These are phyloP conservation scores for Microcos paniculata DNA, from an alignment of 345 rosid species.

Conservation along the genomic window DNA sequence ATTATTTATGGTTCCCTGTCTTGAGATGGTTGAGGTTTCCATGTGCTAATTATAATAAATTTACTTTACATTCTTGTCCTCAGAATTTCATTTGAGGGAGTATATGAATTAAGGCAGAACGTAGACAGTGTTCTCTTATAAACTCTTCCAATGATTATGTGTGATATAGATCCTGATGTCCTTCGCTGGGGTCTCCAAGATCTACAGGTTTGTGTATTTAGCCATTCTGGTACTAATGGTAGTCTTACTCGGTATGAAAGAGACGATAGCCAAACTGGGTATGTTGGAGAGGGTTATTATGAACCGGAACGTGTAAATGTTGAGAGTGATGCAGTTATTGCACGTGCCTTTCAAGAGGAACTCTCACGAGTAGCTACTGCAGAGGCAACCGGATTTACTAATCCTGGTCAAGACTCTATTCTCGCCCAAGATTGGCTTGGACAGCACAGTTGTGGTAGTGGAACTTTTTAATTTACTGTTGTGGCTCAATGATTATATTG, in stretches of 20 bases:
- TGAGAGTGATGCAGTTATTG: conserved; percentile 79
- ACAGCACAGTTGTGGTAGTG: conserved; percentile 22
- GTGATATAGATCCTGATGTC: conserved; percentile 67
- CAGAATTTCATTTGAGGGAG: conserved; percentile 7
- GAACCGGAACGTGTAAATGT: conserved; percentile 34
- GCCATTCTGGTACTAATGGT: conserved; percentile 49
- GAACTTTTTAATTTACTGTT: conserved; percentile 6
- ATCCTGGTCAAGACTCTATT: conserved; percentile 45
- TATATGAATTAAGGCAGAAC: not conserved
- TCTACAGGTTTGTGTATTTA: conserved; percentile 55
- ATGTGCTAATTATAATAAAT: not conserved
- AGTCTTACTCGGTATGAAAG: conserved; percentile 52
- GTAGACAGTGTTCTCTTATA: not conserved
- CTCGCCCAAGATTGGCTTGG: conserved; percentile 63
- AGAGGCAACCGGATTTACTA: conserved; percentile 42
- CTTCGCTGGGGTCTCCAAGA: conserved; percentile 77
- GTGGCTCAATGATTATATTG: not conserved
- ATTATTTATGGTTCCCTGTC: not conserved
- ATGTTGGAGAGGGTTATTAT: conserved; percentile 55
- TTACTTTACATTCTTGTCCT: conserved; percentile 1
- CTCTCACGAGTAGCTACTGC: conserved; percentile 57
- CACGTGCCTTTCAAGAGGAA: conserved; percentile 74
- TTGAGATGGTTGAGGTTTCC: not conserved
- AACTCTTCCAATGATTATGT: conserved; percentile 31
- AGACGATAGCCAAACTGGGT: conserved; percentile 42